Conservation (phyloP, 2,329 filamentous ascomycete genomes). For the Boeremia exigua region DNA sequence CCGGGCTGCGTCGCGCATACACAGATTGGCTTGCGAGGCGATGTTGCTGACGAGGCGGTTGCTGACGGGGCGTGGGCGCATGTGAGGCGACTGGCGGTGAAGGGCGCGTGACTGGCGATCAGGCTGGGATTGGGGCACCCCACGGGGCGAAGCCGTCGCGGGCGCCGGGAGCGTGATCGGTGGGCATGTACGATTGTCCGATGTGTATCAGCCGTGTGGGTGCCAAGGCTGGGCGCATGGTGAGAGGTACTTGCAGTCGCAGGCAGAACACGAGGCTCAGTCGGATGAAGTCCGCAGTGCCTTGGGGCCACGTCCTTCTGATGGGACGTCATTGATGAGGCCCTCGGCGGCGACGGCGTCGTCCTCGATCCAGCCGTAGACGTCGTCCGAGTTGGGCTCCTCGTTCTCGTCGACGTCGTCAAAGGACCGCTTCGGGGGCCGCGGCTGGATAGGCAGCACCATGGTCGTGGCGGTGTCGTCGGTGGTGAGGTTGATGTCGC, state of each 20-base stretch:
- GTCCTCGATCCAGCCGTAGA: constrained; percentile 75
- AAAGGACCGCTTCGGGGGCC: constrained; percentile 64
- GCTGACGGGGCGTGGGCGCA: no score
- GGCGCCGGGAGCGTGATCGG: constrained; percentile 25
- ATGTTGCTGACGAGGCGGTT: constrained; percentile 28
- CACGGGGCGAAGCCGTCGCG: constrained; percentile 23
- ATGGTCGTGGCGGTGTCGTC: constrained; percentile 39
- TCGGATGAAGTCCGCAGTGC: constrained; percentile 28
- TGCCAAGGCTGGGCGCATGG: constrained; percentile 2
- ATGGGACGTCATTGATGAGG: constrained; percentile 40
- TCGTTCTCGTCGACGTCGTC: constrained; percentile 66
- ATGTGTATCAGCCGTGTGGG: not conserved
- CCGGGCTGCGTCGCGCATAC: constrained; percentile 16
- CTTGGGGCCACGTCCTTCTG: constrained; percentile 32
- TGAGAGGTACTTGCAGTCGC: not conserved
- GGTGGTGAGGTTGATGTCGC: constrained; percentile 38
- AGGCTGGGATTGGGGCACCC: constrained; percentile 25
- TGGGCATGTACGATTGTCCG: constrained; percentile 25
- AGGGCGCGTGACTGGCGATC: constrained; percentile 15
- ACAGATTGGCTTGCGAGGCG: constrained; percentile 13
- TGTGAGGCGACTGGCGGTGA: constrained; percentile 24
- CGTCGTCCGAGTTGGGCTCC: constrained; percentile 67
- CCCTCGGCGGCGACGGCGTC: constrained; percentile 56
- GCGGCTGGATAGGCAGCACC: constrained; percentile 27
- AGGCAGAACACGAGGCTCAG: no score